Evolutionary conservation across 768 basidiomycete species (phyloP).

Genomic region (Termitomyces sp.): DNA sequence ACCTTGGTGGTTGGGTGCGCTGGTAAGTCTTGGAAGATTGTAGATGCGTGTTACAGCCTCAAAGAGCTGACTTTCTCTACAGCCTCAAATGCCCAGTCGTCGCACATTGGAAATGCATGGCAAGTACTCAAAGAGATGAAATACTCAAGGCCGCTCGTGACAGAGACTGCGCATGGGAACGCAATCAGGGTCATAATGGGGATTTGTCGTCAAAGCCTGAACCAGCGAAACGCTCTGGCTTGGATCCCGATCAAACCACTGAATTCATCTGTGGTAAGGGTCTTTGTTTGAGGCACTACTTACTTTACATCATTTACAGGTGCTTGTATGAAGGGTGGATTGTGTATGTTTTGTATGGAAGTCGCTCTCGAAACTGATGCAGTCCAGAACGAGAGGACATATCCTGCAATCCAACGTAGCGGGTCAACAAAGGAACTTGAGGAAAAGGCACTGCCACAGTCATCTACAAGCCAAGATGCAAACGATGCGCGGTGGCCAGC

Average conservation of each 20-base stretch:
- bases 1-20: slow-evolving; percentile 77
- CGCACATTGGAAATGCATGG: slow-evolving; percentile 74
- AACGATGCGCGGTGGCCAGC: too few species aligned
- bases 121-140: slow-evolving; percentile 60
- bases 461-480: too few species aligned
- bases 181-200: slow-evolving; percentile 18
- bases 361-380: slow-evolving; percentile 41
- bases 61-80: slow-evolving; percentile 12
- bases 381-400: not conserved
- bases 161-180: slow-evolving; percentile 39
- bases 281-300: not conserved
- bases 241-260: slow-evolving; percentile 55
- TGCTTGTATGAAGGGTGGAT: slow-evolving; percentile 65
- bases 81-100: slow-evolving; percentile 71
- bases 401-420: slow-evolving; percentile 1
- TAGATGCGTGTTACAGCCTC: not conserved
- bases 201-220: slow-evolving; percentile 16
- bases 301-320: slow-evolving; percentile 20
- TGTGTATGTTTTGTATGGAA: slow-evolving; percentile 73
- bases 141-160: slow-evolving; percentile 61
- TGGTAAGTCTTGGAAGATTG: slow-evolving; percentile 46
- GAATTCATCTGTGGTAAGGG: slow-evolving; percentile 67
- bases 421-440: slow-evolving; percentile 26
- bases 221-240: slow-evolving; percentile 37
- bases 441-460: not conserved